Conservation (phyloP, 2,329 filamentous ascomycete species). For the Pseudocercospora fuligena region DNA sequence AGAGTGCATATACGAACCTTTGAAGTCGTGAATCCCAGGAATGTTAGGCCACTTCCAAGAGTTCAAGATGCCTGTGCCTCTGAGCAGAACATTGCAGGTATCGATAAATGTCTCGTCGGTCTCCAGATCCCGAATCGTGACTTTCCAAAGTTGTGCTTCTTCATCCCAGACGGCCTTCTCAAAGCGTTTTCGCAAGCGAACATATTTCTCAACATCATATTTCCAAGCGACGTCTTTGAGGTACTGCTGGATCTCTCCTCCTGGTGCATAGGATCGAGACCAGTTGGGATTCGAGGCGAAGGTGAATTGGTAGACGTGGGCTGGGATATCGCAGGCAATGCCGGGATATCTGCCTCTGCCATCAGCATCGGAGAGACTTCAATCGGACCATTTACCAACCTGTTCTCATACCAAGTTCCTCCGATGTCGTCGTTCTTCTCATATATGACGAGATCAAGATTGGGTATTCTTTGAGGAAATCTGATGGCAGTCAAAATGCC, state of each 20-base stretch:
- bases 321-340: conserved; percentile 49
- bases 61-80: conserved; percentile 21
- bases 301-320: conserved; percentile 48
- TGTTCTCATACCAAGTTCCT: conserved; percentile 44
- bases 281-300: conserved; percentile 49
- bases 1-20: conserved; percentile 45
- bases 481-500: conserved; percentile 52
- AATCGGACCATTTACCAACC: no score
- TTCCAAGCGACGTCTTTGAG: conserved; percentile 14
- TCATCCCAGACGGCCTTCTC: conserved; percentile 18
- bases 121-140: conserved; percentile 6
- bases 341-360: conserved; percentile 42
- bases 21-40: conserved; percentile 45
- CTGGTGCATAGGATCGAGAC: conserved; percentile 48
- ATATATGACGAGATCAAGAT: conserved; percentile 47
- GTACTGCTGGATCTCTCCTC: conserved; percentile 24
- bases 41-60: conserved; percentile 20
- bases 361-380: no score
- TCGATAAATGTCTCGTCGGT: conserved; percentile 10
- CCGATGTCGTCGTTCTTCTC: conserved; percentile 49
- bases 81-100: conserved; percentile 21
- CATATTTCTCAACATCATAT: conserved; percentile 19
- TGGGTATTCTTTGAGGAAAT: conserved; percentile 45
- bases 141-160: conserved; percentile 17
- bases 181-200: conserved; percentile 37